Evolutionary conservation across 2,329 filamentous ascomycete genomes (phyloP), one percentile per base, ranked within the genome.

Genomic region (Pseudogymnoascus sp.): DNA sequence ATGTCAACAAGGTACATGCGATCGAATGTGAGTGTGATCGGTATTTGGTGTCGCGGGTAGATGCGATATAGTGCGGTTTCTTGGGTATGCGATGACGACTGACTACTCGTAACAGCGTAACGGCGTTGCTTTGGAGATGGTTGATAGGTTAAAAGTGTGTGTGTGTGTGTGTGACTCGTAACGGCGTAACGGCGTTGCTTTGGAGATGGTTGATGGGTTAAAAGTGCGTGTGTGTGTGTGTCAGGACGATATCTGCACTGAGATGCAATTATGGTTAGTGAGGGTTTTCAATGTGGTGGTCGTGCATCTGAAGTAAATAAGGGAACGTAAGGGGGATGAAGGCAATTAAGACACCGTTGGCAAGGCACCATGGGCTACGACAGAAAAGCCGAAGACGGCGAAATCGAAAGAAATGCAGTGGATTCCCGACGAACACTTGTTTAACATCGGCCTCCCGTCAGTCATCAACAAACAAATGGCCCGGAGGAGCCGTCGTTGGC

Each of bases 251-350:
- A 55, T 55, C 49, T 55, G 49, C 21, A 60, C 33, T 60, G 33
- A 11, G 21, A 39, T 39, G 58, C 58, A 23, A 39, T 39, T 39
- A 60, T 60, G 35, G 58, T 60, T 41, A 55, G 41, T 61, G 39
- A 58, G 60, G 60, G 60, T 39, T 49, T 35, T 45, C 60, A 37
- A 43, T 38, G 19, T 31, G 38, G 60, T 35, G 60, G 41, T 60
- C 21, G 37, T 60, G 33, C 58, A 60, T 26, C 33, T 38, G 37
- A 61, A 43, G 60, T 61, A 45, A 61, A 49, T 33, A 61, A 33
- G 37, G 59, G 29, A 49, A 38, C 6, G 29, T 3, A n/a, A 41
- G 16, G 41, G 33, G 33, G 58, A 2, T 41, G 26, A 43, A 43
- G 59, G 38, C 59, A 39, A 31, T 60, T n/a, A 16, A 38, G 59